These are phyloP conservation scores for Diaporthe capsici DNA, from an alignment of 2,329 filamentous ascomycete genomes.

Conservation along the genomic window DNA sequence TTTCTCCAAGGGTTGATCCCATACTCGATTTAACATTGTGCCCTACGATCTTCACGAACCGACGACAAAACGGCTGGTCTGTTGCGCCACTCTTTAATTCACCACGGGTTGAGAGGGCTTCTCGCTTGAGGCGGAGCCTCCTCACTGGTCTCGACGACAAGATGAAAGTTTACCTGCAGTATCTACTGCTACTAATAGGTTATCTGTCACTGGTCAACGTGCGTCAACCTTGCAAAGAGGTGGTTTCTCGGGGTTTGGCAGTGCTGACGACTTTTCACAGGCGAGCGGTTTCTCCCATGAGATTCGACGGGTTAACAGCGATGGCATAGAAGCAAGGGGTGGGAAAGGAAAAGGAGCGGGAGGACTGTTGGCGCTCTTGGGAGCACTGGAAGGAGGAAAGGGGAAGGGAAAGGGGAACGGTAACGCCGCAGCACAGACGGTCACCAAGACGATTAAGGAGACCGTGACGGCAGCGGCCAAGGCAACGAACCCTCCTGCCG, in stretches of 20 bases:
- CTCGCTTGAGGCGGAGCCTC: conserved; percentile 30
- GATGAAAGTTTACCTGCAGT: conserved; percentile 33
- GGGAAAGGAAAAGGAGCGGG: background rate
- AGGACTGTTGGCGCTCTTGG: background rate
- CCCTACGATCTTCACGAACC: conserved; percentile 2
- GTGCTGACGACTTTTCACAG: conserved; percentile 33
- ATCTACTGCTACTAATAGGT: conserved; percentile 39
- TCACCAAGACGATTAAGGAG: conserved; percentile 32
- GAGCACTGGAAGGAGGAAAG: background rate
- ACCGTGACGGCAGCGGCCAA: conserved; percentile 28
- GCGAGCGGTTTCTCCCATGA: conserved; percentile 35
- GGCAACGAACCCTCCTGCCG: background rate
- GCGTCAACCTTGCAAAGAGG: background rate
- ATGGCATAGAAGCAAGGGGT: conserved; percentile 27
- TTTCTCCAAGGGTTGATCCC: conserved; percentile 31
- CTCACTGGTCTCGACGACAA: conserved; percentile 36
- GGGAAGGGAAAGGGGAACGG: background rate
- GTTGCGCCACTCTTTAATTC: conserved; percentile 38
- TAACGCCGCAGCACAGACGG: conserved; percentile 5
- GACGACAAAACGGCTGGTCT: conserved; percentile 41
- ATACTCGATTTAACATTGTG: background rate
- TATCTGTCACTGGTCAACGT: conserved; percentile 35
- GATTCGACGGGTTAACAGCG: conserved; percentile 5
- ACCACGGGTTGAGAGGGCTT: conserved; percentile 9
- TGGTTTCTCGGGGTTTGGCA: background rate